Conservation (phyloP, 306 rosid species). For the Gastrolobium villosum region DNA sequence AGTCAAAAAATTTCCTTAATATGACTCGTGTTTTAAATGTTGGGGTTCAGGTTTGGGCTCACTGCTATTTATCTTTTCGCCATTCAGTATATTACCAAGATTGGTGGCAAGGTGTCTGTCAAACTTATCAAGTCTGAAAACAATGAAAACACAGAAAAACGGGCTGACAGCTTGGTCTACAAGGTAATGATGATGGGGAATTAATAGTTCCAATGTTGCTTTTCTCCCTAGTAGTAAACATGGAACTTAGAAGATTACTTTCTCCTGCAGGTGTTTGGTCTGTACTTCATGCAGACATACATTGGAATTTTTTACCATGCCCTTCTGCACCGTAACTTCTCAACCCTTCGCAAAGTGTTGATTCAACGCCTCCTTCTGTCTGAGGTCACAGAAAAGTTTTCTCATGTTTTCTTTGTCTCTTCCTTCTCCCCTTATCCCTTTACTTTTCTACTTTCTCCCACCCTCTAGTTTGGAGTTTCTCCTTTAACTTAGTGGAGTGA, state of each 20-base stretch:
- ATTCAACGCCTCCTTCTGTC: constrained; percentile 93
- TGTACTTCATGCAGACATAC: constrained; percentile 96
- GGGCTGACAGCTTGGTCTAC: constrained; percentile 96
- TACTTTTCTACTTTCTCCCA: constrained; percentile 20
- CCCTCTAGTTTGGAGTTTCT: constrained; percentile 28
- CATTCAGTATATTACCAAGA: constrained; percentile 82
- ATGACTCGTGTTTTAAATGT: constrained; percentile 26
- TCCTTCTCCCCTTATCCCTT: background rate
- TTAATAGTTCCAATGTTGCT: background rate
- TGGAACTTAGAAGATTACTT: constrained; percentile 40
- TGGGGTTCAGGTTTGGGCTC: constrained; percentile 82
- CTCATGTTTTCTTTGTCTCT: constrained; percentile 16
- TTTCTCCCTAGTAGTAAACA: constrained; percentile 33
- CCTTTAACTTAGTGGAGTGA: constrained; percentile 37
- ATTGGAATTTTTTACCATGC: constrained; percentile 98
- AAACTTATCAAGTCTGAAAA: constrained; percentile 86
- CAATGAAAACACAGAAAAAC: constrained; percentile 83
- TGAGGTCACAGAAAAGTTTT: constrained; percentile 62
- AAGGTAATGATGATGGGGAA: constrained; percentile 65
- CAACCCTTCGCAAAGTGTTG: constrained; percentile 89
- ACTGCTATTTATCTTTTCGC: constrained; percentile 80
- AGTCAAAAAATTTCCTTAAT: constrained; percentile 30
- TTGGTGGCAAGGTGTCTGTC: constrained; percentile 84
- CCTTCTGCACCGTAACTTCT: constrained; percentile 85
- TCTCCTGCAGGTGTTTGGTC: constrained; percentile 89